phyloP scores from a whole-genome alignment of 2,329 filamentous ascomycete genomes.

The Fusarium praegraminearum region DNA sequence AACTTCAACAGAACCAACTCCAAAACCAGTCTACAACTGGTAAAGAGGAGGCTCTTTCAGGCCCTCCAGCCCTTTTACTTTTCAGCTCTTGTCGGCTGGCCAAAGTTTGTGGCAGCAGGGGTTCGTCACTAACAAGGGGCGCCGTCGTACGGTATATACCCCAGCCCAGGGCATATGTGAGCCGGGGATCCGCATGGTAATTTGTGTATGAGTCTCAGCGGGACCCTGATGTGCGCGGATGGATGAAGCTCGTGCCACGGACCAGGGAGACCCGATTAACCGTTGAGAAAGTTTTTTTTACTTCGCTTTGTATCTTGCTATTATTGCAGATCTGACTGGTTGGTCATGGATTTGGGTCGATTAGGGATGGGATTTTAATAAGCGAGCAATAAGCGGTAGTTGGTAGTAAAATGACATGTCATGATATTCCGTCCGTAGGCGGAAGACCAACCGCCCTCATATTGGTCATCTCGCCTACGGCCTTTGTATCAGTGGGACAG shows the following conservation, averaged over 20 bases:
- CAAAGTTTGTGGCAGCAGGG: constrained; percentile 33
- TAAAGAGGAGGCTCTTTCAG: neutral
- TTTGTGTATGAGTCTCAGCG: constrained; percentile 8
- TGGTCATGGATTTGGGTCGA: neutral
- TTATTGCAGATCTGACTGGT: constrained; percentile 11
- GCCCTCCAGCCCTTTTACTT: neutral
- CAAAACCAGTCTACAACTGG: neutral
- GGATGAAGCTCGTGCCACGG: constrained; percentile 14
- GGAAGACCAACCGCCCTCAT: constrained; percentile 16
- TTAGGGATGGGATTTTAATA: neutral
- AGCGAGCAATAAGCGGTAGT: neutral
- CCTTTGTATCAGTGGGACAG: constrained; percentile 2
- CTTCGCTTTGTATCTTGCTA: neutral
- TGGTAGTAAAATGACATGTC: neutral
- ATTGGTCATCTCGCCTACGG: constrained; percentile 18
- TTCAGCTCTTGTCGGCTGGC: constrained; percentile 6
- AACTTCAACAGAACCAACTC: neutral
- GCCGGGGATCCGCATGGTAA: neutral
- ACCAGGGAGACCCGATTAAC: neutral
- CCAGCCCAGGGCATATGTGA: constrained; percentile 13
- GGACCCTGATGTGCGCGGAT: neutral
- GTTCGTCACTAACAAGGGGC: constrained; percentile 18
- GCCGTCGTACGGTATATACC: constrained; percentile 34
- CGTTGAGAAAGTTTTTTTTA: constrained; percentile 6
- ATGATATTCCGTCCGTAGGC: constrained; percentile 7